Conservation (phyloP, 2,329 filamentous ascomycete genomes). For the Talaromyces sp. region DNA sequence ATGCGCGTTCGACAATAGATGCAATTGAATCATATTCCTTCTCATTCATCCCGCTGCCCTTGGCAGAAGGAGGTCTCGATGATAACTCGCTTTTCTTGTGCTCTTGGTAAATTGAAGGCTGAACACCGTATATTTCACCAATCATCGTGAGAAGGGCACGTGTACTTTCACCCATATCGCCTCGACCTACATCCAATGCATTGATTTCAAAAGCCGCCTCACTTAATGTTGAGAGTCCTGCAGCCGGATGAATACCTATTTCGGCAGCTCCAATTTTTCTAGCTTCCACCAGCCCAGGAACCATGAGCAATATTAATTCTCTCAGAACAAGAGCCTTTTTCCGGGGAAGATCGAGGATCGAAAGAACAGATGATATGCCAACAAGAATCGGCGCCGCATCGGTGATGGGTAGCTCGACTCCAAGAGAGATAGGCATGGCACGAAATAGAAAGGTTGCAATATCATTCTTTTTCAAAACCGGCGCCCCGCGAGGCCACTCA, state of each 20-base stretch:
- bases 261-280: conserved; percentile 92
- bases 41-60: conserved; percentile 13
- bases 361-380: conserved; percentile 83
- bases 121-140: conserved; percentile 41
- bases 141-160: conserved; percentile 38
- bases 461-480: conserved; percentile 56
- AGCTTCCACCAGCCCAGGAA: conserved; percentile 82
- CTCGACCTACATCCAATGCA: conserved; percentile 40
- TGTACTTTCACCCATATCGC: conserved; percentile 43
- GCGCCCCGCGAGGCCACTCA: conserved; percentile 35
- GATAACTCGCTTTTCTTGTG: conserved; percentile 29
- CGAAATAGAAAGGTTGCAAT: conserved; percentile 65
- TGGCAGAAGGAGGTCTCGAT: conserved; percentile 23
- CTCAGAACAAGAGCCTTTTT: conserved; percentile 90
- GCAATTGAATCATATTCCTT: conserved; percentile 31
- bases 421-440: conserved; percentile 63
- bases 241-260: conserved; percentile 89
- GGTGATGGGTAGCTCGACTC: conserved; percentile 63
- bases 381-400: conserved; percentile 78
- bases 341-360: conserved; percentile 72
- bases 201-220: conserved; percentile 47
- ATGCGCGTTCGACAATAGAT: conserved; percentile 44
- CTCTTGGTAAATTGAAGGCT: conserved; percentile 35
- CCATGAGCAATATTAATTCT: conserved; percentile 77
- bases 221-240: conserved; percentile 73